Percentiles rank a stretch among this genome's conserved stretches.
Conservation (phyloP, 768 basidiomycete species). For the Neoboletus magnificus region DNA sequence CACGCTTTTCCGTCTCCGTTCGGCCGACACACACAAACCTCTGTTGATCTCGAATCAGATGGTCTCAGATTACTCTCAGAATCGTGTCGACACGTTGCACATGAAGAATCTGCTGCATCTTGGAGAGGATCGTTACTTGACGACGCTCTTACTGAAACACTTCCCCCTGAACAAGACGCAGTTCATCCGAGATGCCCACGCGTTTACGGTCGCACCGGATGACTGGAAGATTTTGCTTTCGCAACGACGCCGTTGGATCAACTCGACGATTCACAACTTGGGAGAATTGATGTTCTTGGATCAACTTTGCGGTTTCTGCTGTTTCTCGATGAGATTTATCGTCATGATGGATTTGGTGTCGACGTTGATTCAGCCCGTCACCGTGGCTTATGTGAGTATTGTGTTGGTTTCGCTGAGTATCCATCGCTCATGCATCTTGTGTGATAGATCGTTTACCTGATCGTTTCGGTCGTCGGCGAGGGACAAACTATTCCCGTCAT, state of each 20-base stretch:
- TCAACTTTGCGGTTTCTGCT: conserved; percentile 93
- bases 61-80: conserved; percentile 91
- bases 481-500: conserved; percentile 69
- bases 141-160: conserved; percentile 92
- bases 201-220: conserved; percentile 92
- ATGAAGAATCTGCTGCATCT: conserved; percentile 98
- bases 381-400: conserved; percentile 78
- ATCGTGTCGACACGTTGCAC: conserved; percentile 94
- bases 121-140: conserved; percentile 98
- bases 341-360: conserved; percentile 96
- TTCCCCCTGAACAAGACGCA: conserved; percentile 94
- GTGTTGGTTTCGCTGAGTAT: not conserved
- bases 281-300: conserved; percentile 91
- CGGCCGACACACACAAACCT: conserved; percentile 93
- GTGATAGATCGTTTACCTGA: conserved; percentile 76
- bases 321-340: conserved; percentile 98
- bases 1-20: conserved; percentile 92
- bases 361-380: conserved; percentile 80
- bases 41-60: conserved; percentile 89
- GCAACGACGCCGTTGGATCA: conserved; percentile 99
- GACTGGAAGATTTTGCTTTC: conserved; percentile 93
- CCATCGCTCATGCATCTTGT: conserved; percentile 3
- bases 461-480: conserved; percentile 71
- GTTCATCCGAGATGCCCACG: conserved; percentile 92
- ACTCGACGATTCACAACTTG: conserved; percentile 97